Evolutionary conservation across 2,329 filamentous ascomycete genomes (phyloP).

Genomic region (Volutella citrinella): DNA sequence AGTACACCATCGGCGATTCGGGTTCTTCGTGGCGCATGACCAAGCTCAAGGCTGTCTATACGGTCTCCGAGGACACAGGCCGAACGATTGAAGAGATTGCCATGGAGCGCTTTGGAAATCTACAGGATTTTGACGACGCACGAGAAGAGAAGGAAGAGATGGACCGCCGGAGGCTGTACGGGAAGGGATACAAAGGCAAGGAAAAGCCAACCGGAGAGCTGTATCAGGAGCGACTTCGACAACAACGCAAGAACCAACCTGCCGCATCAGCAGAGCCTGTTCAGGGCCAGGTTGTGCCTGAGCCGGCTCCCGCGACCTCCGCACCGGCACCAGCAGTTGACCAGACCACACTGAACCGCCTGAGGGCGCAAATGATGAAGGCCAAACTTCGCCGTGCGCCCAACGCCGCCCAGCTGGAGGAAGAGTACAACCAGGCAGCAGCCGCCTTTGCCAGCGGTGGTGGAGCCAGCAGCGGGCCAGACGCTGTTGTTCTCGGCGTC

Average conservation of each 20-base stretch:
- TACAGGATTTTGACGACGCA: conserved; percentile 87
- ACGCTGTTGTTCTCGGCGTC: conserved; percentile 70
- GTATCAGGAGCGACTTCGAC: conserved; percentile 70
- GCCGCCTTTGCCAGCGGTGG: conserved; percentile 57
- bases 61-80: conserved; percentile 70
- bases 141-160: conserved; percentile 91
- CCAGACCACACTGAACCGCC: conserved; percentile 77
- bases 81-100: conserved; percentile 79
- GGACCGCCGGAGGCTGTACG: conserved; percentile 79
- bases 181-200: conserved; percentile 78
- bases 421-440: conserved; percentile 76
- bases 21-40: conserved; percentile 97
- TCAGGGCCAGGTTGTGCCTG: conserved; percentile 58
- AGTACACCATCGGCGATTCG: conserved; percentile 84
- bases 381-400: conserved; percentile 80
- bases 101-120: conserved; percentile 72
- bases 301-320: conserved; percentile 35
- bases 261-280: conserved; percentile 27
- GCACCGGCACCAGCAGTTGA: conserved; percentile 63
- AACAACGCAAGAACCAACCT: conserved; percentile 41
- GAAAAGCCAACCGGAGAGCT: conserved; percentile 86
- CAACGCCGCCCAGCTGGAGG: conserved; percentile 73
- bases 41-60: conserved; percentile 83
- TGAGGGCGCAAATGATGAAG: conserved; percentile 95
- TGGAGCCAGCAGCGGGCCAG: too few species aligned